phyloP scores from a whole-genome alignment of 176 grass and related monocot species.

The Oryza glaberrima region DNA sequence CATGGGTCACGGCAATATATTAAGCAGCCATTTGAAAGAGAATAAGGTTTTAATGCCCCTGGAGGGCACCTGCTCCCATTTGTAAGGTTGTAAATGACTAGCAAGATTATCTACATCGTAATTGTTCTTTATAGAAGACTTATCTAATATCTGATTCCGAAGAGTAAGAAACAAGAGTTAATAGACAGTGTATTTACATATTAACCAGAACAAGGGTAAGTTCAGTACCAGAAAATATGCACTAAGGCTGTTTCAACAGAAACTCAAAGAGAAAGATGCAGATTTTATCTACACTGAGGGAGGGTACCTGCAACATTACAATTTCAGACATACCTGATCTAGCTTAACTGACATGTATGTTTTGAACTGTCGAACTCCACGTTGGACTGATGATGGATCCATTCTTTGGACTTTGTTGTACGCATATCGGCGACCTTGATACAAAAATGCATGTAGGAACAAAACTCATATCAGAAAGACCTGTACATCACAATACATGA shows the following conservation, averaged over 20 bases:
- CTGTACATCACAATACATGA: slow-evolving; percentile 23
- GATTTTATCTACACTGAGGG: neutral
- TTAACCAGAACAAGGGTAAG: slow-evolving; percentile 21
- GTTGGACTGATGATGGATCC: slow-evolving; percentile 60
- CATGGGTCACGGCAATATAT: slow-evolving; percentile 9
- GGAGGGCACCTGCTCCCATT: neutral
- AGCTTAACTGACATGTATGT: slow-evolving; percentile 62
- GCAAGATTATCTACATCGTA: slow-evolving; percentile 9
- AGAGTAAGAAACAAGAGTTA: slow-evolving; percentile 40
- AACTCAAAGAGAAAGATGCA: neutral
- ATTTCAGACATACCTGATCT: slow-evolving; percentile 50
- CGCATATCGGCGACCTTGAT: slow-evolving; percentile 57
- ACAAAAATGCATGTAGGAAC: slow-evolving; percentile 1
- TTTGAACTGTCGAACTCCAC: slow-evolving; percentile 65
- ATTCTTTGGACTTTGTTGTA: slow-evolving; percentile 59
- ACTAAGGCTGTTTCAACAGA: neutral
- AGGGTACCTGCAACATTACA: slow-evolving; percentile 21
- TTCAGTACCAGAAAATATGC: slow-evolving; percentile 6
- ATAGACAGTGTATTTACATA: neutral
- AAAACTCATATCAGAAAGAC: slow-evolving; percentile 43
- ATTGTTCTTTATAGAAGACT: slow-evolving; percentile 28
- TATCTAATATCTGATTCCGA: neutral
- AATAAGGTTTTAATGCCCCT: neutral
- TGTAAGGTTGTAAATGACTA: slow-evolving; percentile 19
- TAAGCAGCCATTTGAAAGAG: neutral